Base-by-base conservation (phyloP, 2,329 filamentous ascomycete genomes). In the Zymoseptoria pseudotritici region DNA sequence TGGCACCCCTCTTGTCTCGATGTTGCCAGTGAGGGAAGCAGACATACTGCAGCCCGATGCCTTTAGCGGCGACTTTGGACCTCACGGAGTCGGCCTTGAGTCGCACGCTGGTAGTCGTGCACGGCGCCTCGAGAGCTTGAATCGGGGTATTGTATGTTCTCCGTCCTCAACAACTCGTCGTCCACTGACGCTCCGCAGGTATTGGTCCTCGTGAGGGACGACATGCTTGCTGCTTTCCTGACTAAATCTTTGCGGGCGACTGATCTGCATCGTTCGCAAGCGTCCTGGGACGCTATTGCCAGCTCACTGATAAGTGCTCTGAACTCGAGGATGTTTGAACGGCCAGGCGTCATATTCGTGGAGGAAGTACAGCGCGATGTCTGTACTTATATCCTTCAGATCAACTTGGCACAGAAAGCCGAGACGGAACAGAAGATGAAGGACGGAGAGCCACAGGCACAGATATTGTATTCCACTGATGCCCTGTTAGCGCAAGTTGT, bases 21-120 rank as follows among this genome's bases (percentile, higher is more conserved):
- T 56, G 17, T 54, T 66, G 19, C 53, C 50, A 7, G 55, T 67
- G 4, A 58, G 55, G 4, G 60, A 65, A 50, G 57, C 61, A 17
- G 50, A 63, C 10, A 59, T 69, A 19, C 46, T 70, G 19, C 62
- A 61, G 7, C 55, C 64, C 9, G 61, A 66, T 42, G 57, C 61
- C 8, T 69, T 69, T 46, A 21, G 19, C 13, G 62, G 62, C 22
- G 61, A 61, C 17, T 52, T 65, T n/a, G 57, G 66, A 2, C 65
- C 69, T 10, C 71, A 73, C 53, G 65, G 67, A 11, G 66, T 71
- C 57, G 69, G 69, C 11, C 66, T 67, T 52, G 64, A 59, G 36
- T 65, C 61, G 9, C 70, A 59, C 50, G 73, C 65, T 5, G 71
- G 71, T 1, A 73, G 72, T 55, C 64, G 64, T 19, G 65, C 64